These are phyloP conservation scores for Exophiala phaeomuriformis DNA, from an alignment of 2,329 filamentous ascomycete species.

Conservation along the genomic window DNA sequence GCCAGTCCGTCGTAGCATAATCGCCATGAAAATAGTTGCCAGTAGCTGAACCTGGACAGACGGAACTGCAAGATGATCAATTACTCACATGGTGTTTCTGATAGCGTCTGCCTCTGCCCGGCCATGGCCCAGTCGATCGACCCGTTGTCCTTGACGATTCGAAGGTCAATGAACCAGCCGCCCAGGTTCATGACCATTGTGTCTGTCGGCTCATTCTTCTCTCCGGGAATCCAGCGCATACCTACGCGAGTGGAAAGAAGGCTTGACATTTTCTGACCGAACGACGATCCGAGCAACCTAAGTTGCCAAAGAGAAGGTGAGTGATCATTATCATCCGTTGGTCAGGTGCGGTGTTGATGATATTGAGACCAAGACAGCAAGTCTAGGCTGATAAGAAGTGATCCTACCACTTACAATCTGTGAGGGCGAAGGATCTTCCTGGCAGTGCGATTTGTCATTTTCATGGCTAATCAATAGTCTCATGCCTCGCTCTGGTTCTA, in stretches of 20 bases:
- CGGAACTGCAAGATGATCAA: background rate
- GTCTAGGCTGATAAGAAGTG: too few species aligned
- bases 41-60: background rate
- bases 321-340: too few species aligned
- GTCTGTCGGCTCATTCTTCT: constrained; percentile 38
- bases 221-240: constrained; percentile 38
- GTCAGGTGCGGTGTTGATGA: too few species aligned
- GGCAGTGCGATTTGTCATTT: too few species aligned
- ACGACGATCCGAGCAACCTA: too few species aligned
- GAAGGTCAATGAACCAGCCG: constrained; percentile 40
- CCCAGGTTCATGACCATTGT: constrained; percentile 39
- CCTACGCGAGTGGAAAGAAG: constrained; percentile 37
- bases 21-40: background rate
- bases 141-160: constrained; percentile 33
- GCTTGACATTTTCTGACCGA: constrained; percentile 2
- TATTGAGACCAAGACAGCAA: too few species aligned
- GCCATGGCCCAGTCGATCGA: constrained; percentile 41
- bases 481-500: too few species aligned
- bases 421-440: too few species aligned
- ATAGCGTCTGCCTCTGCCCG: constrained; percentile 36
- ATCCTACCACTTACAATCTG: too few species aligned
- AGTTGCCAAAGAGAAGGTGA: too few species aligned
- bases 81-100: constrained; percentile 32
- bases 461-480: too few species aligned
- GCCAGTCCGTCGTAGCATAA: background rate